Conservation (phyloP, 768 basidiomycete species). For the Wakefieldia striispora region DNA sequence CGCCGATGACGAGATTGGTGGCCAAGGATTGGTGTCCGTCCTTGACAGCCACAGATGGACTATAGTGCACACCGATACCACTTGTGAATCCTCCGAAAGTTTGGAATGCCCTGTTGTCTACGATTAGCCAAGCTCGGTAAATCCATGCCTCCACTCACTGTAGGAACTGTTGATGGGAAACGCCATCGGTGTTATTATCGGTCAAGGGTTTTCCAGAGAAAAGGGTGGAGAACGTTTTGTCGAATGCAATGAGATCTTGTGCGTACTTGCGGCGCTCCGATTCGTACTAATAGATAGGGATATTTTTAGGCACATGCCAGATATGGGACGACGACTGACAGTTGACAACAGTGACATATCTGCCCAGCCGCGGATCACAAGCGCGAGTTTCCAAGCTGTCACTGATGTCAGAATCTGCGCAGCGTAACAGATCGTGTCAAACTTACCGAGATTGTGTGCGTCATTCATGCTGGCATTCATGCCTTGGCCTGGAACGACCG, state of each 20-base stretch:
- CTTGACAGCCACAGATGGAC: constrained; percentile 37
- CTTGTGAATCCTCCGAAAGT: constrained; percentile 46
- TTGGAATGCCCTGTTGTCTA: constrained; percentile 39
- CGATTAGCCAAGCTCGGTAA: neutral
- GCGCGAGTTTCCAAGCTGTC: constrained; percentile 51
- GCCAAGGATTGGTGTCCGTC: constrained; percentile 37
- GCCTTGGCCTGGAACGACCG: constrained; percentile 42
- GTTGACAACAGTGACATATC: constrained; percentile 44
- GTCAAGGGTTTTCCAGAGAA: constrained; percentile 54
- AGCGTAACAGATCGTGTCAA: neutral
- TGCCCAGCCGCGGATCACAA: constrained; percentile 49
- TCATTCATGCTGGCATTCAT: constrained; percentile 57
- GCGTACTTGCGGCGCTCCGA: constrained; percentile 53
- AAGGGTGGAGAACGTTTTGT: constrained; percentile 48
- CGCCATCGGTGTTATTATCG: constrained; percentile 36
- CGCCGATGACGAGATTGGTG: constrained; percentile 42
- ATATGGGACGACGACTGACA: constrained; percentile 25
- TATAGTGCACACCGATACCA: constrained; percentile 51
- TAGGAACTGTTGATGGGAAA: constrained; percentile 44
- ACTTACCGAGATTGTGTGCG: constrained; percentile 46
- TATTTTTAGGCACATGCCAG: neutral
- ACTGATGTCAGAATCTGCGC: neutral
- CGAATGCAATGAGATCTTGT: constrained; percentile 52
- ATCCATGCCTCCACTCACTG: constrained; percentile 25
- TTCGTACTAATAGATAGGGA: constrained; percentile 40